Evolutionary conservation across 768 basidiomycete species (phyloP), one percentile per base, ranked within the genome.

Genomic region (Termitomyces sp.): DNA sequence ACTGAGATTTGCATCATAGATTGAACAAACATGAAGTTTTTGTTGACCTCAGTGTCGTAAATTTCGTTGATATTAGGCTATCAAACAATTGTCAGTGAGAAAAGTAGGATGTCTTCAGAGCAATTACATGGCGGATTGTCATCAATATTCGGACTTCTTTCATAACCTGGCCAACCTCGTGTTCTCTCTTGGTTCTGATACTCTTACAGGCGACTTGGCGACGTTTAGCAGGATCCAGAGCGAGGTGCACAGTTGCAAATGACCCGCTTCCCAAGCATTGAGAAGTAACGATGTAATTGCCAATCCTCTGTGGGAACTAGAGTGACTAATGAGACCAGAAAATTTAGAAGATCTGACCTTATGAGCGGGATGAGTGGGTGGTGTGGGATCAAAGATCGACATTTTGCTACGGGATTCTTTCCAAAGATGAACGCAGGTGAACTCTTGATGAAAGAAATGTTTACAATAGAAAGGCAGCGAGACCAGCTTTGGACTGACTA

Each of bases 141-240:
- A 85, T 85, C 20, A 94, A 74, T 54, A 94, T 88, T 54, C 81
- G 81, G 33, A 91, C 88, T 73, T 94, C 91, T 66, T 90, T 93
- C 85, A 88, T 86, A 22, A 89, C 82, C 66, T 85, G 81, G 4
- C 73, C 77, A 28, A 84, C 71, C 49, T 90, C 88, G 52, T 80
- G 79, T 22, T 82, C 83, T 56, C 81, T 82, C 70, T 84, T 85
- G 1, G 78, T 81, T 65, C 83, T 84, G 68, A 94, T 89, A 60
- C 86, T 91, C 71, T 94, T 94, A 72, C 91, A 93, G 22, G 92
- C 92, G 32, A 91, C 89, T 73, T 94, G 92, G 48, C 85, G 81
- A 65, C 85, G 81, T 50, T 78, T 83, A 9, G 73, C 70, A 11
- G 79, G 82, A 67, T 91, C 89, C 60, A 91, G 78, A 18, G 91